Base-by-base conservation (phyloP, 495 filamentous ascomycete species). In the Aspergillus ostianus region DNA sequence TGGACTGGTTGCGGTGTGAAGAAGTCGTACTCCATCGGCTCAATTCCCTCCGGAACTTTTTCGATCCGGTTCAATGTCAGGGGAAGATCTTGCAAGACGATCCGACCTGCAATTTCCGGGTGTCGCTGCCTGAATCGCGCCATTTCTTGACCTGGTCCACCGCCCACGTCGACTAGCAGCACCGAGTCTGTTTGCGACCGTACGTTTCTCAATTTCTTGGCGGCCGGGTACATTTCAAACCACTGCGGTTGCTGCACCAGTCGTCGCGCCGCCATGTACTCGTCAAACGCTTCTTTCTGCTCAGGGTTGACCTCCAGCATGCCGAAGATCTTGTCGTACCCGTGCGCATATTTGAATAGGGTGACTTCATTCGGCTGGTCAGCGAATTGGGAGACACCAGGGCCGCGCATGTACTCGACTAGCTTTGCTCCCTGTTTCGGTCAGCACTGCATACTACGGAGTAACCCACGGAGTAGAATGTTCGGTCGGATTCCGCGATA, bases 121-220 rank as follows among this genome's bases (percentile, higher is more conserved):
- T 69, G 61, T 19, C 47, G 53, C 49, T 66, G 49, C 29, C 57
- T 66, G 50, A 82, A 51, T 18, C 69, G 69, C 18, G 68, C 57
- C n/a, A 80, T 57, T 53, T 84, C 79, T 45, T 83, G 77, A 0
- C 82, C 82, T 6, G 66, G 59, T 9, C 68, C 72, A 8, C 80
- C 82, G 47, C 72, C 82, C 0, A 83, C 69, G 65, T 86, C 83
- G 15, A 84, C 80, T 6, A 85, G 61, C 15, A 85, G 59, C 23
- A 41, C 27, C n/a, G n/a, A 29, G 20, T 46, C 27, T 5, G 54
- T 23, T 2, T 55, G 44, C 6, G 47, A 17, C 2, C 44, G 56
- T 12, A 75, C 70, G 18, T 63, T 53, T 1, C 65, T 51, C 15
- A 66, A 23, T 12, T 46, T 60, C 4, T 49, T 29, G 45, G 58